Evolutionary conservation across 257 asterid species (phyloP).

Genomic region (Lycium barbarum): DNA sequence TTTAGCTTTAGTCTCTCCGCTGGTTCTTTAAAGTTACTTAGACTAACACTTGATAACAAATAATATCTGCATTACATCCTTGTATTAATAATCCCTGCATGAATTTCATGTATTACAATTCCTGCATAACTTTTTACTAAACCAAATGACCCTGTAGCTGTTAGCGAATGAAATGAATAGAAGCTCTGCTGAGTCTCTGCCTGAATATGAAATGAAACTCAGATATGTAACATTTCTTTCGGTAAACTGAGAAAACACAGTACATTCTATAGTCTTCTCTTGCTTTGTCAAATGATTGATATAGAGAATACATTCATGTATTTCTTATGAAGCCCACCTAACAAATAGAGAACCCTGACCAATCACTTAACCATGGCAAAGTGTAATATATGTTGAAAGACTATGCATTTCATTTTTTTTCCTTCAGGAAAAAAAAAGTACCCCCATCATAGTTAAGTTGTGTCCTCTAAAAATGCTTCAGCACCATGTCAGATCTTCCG

Average conservation of each 20-base stretch:
- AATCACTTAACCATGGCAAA: neutral
- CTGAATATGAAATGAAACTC: neutral
- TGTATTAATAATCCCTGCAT: neutral
- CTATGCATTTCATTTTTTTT: no score
- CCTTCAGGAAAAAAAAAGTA: no score
- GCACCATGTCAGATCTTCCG: no score
- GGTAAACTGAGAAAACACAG: neutral
- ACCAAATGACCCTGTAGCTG: neutral
- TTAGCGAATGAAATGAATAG: neutral
- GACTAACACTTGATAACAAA: neutral
- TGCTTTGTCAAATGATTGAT: neutral
- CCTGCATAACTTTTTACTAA: neutral
- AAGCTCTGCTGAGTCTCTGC: neutral
- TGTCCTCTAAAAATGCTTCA: no score
- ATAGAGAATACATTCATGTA: neutral
- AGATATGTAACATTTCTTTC: neutral
- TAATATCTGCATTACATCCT: neutral
- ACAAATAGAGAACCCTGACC: neutral
- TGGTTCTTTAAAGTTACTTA: neutral
- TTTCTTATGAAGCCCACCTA: neutral
- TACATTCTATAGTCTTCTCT: neutral
- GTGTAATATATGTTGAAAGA: neutral
- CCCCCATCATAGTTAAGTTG: no score
- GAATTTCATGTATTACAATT: no score
- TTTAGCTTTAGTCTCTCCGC: neutral